Evolutionary conservation across 2,329 filamentous ascomycete genomes (phyloP).

Genomic region (Fusarium napiforme): DNA sequence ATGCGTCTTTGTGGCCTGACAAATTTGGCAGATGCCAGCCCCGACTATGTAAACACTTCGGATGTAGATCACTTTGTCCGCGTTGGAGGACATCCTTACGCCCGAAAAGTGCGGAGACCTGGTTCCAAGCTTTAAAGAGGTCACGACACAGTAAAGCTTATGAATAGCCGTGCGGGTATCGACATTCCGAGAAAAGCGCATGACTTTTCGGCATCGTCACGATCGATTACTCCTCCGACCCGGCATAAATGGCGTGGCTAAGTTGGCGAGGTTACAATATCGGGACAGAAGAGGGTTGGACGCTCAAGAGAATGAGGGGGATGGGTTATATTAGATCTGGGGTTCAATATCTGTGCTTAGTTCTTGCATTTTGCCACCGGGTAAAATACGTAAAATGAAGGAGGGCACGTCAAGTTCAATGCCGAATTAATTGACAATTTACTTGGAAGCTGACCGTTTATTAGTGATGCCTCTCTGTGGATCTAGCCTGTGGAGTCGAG

Average conservation of each 20-base stretch:
- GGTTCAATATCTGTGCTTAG: background rate
- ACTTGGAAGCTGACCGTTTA: background rate
- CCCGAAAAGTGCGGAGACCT: background rate
- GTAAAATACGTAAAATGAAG: background rate
- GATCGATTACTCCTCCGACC: background rate
- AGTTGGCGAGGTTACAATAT: background rate
- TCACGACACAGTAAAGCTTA: background rate
- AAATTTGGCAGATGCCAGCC: background rate
- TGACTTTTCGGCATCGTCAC: background rate
- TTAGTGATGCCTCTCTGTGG: background rate
- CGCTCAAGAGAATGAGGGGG: background rate
- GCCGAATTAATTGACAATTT: background rate
- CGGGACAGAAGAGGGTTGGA: background rate
- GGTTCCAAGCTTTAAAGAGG: background rate
- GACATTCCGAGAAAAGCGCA: background rate
- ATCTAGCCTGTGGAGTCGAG: background rate
- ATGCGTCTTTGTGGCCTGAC: background rate
- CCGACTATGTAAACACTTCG: background rate
- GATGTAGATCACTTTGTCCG: background rate
- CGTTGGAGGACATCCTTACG: background rate
- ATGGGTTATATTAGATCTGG: background rate
- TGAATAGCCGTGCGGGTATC: background rate
- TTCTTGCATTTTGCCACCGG: background rate
- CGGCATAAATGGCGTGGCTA: background rate
- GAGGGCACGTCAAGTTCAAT: background rate